Evolutionary conservation across 2,329 filamentous ascomycete genomes (phyloP).

Genomic region (Alternaria atra): DNA sequence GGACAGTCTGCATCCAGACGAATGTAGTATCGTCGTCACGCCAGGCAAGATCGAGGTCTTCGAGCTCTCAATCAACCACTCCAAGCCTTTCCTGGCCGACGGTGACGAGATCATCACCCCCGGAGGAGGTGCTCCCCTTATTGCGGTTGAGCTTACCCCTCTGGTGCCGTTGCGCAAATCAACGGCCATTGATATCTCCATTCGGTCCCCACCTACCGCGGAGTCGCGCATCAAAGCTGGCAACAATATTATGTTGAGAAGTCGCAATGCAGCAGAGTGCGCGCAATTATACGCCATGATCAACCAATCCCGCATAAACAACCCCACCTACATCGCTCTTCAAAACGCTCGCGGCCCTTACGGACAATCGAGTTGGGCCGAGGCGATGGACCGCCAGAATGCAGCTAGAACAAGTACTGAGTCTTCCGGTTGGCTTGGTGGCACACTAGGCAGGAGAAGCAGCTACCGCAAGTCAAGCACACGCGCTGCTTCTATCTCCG

Average conservation of each 20-base stretch:
- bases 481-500: conserved; percentile 64
- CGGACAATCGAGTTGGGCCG: conserved; percentile 58
- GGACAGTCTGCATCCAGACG: conserved; percentile 68
- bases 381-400: conserved; percentile 62
- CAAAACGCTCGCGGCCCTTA: conserved; percentile 73
- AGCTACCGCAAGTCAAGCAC: conserved; percentile 64
- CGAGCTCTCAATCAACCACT: conserved; percentile 62
- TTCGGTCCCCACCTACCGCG: conserved; percentile 82
- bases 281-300: conserved; percentile 84
- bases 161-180: conserved; percentile 89
- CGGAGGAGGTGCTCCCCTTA: conserved; percentile 58
- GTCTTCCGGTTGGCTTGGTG: conserved; percentile 59
- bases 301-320: conserved; percentile 88
- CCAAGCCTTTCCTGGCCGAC: conserved; percentile 52
- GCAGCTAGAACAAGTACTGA: conserved; percentile 50
- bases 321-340: conserved; percentile 84
- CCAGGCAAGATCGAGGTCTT: conserved; percentile 72
- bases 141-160: conserved; percentile 87
- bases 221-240: conserved; percentile 74
- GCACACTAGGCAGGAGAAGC: conserved; percentile 61
- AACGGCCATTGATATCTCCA: conserved; percentile 91
- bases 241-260: conserved; percentile 91
- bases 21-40: conserved; percentile 70
- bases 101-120: conserved; percentile 51
- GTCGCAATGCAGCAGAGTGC: conserved; percentile 78